These are phyloP conservation scores for Medicago lupulina DNA, from an alignment of 306 rosid species.

Conservation along the genomic window DNA sequence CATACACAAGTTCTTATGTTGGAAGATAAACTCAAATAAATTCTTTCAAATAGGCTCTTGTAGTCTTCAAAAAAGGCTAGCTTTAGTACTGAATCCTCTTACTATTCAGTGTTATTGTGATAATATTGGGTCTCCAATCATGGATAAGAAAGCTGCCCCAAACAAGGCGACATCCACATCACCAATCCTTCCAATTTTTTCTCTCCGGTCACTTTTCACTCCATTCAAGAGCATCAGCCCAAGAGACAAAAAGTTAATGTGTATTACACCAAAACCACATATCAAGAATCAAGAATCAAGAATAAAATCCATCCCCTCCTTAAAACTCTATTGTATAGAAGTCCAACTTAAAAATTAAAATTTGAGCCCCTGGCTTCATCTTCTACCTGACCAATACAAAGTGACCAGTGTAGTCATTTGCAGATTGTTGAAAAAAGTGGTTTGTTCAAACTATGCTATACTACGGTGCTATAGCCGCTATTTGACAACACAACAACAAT, in stretches of 20 bases:
- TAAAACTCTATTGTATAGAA: background rate
- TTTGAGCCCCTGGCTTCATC: constrained; percentile 1
- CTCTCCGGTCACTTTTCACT: too few species aligned
- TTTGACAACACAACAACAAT: background rate
- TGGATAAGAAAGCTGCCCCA: too few species aligned
- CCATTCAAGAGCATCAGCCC: too few species aligned
- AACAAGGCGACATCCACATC: too few species aligned
- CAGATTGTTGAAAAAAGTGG: background rate
- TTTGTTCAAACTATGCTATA: background rate
- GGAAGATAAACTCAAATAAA: background rate
- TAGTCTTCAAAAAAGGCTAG: background rate
- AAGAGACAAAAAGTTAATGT: too few species aligned
- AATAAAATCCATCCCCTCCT: background rate
- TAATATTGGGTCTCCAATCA: too few species aligned
- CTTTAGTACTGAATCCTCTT: background rate
- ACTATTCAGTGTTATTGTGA: background rate
- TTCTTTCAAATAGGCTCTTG: background rate
- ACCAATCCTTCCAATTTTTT: too few species aligned
- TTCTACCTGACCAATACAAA: background rate
- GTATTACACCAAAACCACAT: background rate
- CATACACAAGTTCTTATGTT: background rate
- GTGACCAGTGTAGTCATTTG: background rate
- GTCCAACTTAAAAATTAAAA: background rate
- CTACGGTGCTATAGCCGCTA: background rate
- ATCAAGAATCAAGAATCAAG: background rate